Evolutionary conservation across 192 early-diverging fungal genomes (phyloP).

Genomic region (Podila verticillata): DNA sequence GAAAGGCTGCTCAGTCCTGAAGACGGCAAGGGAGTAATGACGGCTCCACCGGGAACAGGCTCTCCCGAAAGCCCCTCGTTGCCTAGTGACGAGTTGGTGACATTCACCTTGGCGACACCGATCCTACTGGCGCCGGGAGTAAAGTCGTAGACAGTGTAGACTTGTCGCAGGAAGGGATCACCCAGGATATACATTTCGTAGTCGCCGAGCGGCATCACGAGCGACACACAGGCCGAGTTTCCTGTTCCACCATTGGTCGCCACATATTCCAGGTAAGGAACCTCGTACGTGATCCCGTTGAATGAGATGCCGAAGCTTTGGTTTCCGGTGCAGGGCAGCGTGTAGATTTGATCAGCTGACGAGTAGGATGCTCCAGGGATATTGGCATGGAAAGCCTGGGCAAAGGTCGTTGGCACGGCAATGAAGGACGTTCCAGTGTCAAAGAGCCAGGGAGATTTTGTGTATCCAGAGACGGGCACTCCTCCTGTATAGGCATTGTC

Average conservation of each 20-base stretch:
- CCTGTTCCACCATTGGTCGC: background rate
- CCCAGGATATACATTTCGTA: slow-evolving; percentile 37
- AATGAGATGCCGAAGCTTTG: slow-evolving; percentile 19
- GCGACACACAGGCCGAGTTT: slow-evolving; percentile 15
- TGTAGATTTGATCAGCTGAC: slow-evolving; percentile 9
- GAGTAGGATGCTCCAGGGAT: slow-evolving; percentile 19
- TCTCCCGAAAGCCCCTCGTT: slow-evolving; percentile 20
- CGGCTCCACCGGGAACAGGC: slow-evolving; percentile 13
- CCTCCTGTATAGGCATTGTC: slow-evolving; percentile 9
- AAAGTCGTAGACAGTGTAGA: slow-evolving; percentile 23
- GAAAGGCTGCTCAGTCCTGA: background rate
- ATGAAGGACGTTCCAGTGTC: slow-evolving; percentile 29
- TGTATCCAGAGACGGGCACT: slow-evolving; percentile 11
- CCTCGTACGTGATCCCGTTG: slow-evolving; percentile 22
- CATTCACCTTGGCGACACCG: slow-evolving; percentile 8
- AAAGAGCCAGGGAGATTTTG: slow-evolving; percentile 20
- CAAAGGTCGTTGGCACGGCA: slow-evolving; percentile 15
- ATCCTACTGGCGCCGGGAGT: slow-evolving; percentile 13
- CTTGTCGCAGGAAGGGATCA: slow-evolving; percentile 17
- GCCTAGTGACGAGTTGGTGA: slow-evolving; percentile 5
- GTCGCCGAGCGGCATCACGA: slow-evolving; percentile 17
- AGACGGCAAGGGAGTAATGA: slow-evolving; percentile 9
- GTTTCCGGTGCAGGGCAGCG: slow-evolving; percentile 9
- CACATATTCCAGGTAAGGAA: slow-evolving; percentile 13
- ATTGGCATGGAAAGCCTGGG: slow-evolving; percentile 12